Conservation (phyloP, 768 basidiomycete genomes). For the Austroboletus eburneus region DNA sequence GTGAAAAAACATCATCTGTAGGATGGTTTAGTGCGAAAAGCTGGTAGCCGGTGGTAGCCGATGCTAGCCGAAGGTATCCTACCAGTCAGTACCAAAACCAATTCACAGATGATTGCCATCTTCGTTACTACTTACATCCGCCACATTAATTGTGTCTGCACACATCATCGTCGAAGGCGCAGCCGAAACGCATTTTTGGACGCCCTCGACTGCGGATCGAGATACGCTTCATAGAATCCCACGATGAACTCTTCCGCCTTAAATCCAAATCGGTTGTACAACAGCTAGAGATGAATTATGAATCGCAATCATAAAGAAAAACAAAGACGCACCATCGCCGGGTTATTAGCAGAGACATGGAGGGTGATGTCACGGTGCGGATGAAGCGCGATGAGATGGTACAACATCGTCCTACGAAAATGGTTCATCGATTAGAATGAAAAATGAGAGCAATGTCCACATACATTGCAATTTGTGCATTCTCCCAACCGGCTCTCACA, state of each 20-base stretch:
- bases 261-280: slow-evolving; percentile 86
- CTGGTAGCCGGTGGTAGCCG: no score
- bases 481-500: slow-evolving; percentile 79
- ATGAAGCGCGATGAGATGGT: slow-evolving; percentile 67
- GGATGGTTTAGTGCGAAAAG: no score
- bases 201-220: slow-evolving; percentile 61
- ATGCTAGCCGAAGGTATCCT: no score
- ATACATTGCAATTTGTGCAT: slow-evolving; percentile 72
- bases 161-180: slow-evolving; percentile 57
- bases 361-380: slow-evolving; percentile 75
- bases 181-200: slow-evolving; percentile 81
- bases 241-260: slow-evolving; percentile 82
- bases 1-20: no score
- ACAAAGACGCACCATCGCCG: slow-evolving; percentile 58
- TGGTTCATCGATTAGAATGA: no score
- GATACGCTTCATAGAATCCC: slow-evolving; percentile 77
- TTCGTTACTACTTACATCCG: neutral
- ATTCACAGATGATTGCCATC: no score
- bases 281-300: slow-evolving; percentile 38
- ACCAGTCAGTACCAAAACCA: no score
- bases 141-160: neutral
- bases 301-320: neutral
- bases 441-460: slow-evolving; percentile 10
- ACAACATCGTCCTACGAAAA: slow-evolving; percentile 61
- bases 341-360: slow-evolving; percentile 77